Base-by-base conservation (phyloP, 371 early-diverging fungal species). In the Actinomortierella wolfii region DNA sequence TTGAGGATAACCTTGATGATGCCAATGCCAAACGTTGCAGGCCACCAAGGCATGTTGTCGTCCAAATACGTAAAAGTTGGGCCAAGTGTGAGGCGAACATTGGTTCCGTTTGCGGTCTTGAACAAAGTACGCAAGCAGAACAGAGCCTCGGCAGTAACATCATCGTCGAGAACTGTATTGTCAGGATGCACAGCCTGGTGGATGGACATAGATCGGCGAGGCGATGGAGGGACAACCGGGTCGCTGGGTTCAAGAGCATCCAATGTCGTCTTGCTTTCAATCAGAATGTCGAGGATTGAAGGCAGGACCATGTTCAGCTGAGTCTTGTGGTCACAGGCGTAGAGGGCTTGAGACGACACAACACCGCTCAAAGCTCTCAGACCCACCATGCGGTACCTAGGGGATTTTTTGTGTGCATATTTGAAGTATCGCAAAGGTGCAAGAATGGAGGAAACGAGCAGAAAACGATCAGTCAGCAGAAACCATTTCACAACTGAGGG, bases 281-380 rank as follows among this genome's bases (percentile, higher is more conserved):
- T 61, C 25, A 64, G 47, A 26, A 55, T 81, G 17, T 68, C 67
- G 24, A 90, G 71, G 25, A 90, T 59, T 3, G 88, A 74, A 18
- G 85, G 84, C 8, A 90, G 51, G n/a, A 90, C 77, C 21, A 80
- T 68, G 24, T 71, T 56, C 26, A 90, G 70, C 64, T 89, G 86
- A 7, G 65, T 57, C 62, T 81, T 81, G 51, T 77, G 76, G 42
- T 87, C 81, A 45, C 82, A 79, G 17, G 82, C 79, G 43, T 83
- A 78, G 17, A 88, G 56, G 11, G 86, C 86, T 13, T 63, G 63
- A 1, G 88, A 88, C 5, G 82, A 80, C 4, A 83, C 75, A 1
- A 80, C 78, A 2, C 81, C 83, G 51, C 80, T 78, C 54, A 85
- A 57, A 15, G 83, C 87, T 23, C 79, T 68, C 49, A 86, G 79